Conservation (phyloP, 805 yeast species). For the Metschnikowia cerradonensis region DNA sequence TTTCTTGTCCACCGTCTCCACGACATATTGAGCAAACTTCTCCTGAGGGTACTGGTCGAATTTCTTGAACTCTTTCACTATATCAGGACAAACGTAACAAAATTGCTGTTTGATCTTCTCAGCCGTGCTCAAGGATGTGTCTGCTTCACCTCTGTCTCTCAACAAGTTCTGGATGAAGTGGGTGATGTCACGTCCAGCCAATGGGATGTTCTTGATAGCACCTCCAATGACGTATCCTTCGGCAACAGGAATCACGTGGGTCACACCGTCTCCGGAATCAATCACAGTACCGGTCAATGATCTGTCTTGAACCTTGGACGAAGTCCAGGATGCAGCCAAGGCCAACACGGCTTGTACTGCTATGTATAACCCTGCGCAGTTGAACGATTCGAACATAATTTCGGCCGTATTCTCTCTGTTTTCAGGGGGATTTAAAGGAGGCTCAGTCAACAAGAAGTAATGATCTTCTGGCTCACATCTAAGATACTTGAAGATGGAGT, state of each 20-base stretch:
- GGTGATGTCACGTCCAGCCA: constrained; percentile 98
- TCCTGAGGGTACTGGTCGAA: constrained; percentile 88
- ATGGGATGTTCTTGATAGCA: constrained; percentile 94
- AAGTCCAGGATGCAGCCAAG: constrained; percentile 98
- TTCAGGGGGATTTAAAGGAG: constrained; percentile 99
- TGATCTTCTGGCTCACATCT: constrained; percentile 99
- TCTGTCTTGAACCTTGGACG: constrained; percentile 90
- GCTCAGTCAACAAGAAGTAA: constrained; percentile 91
- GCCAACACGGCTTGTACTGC: constrained; percentile 99
- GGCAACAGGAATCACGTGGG: constrained; percentile 98
- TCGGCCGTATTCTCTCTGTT: constrained; percentile 98
- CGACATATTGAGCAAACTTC: constrained; percentile 87
- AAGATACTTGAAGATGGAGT: constrained; percentile 90
- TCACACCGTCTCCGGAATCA: constrained; percentile 98
- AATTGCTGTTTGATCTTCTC: constrained; percentile 95
- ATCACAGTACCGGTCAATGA: constrained; percentile 97
- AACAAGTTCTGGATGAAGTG: constrained; percentile 85
- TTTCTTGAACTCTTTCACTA: constrained; percentile 91
- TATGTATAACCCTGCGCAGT: constrained; percentile 96
- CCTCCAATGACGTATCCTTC: constrained; percentile 98
- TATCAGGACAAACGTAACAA: constrained; percentile 97
- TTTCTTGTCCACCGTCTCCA: constrained; percentile 70
- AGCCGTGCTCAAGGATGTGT: constrained; percentile 91
- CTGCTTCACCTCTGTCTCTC: constrained; percentile 95
- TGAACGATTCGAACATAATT: constrained; percentile 97